Evolutionary conservation across 768 basidiomycete genomes (phyloP).

Genomic region (Dioszegia crocea): DNA sequence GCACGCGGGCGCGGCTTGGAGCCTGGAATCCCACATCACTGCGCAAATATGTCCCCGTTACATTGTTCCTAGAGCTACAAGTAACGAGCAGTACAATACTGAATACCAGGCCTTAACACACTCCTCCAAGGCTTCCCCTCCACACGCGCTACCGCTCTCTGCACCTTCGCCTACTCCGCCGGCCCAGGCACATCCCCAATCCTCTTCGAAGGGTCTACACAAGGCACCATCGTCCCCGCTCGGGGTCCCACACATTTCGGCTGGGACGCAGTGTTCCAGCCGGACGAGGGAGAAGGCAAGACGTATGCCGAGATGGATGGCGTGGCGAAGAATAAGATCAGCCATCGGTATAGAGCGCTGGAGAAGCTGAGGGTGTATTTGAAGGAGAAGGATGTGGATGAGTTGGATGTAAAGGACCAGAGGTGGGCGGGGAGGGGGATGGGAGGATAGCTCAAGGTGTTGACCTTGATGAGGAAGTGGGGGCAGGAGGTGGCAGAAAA

Average conservation of each 20-base stretch:
- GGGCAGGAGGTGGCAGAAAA: neutral
- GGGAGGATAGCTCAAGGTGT: neutral
- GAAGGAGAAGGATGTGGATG: slow-evolving; percentile 24
- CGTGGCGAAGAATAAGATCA: slow-evolving; percentile 62
- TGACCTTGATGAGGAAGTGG: neutral
- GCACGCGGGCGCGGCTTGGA: too few species aligned
- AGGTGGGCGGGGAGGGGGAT: neutral
- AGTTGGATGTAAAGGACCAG: slow-evolving; percentile 7
- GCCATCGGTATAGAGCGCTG: slow-evolving; percentile 66
- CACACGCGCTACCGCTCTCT: slow-evolving; percentile 79
- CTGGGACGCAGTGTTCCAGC: slow-evolving; percentile 86
- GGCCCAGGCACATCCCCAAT: slow-evolving; percentile 76
- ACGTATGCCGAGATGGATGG: slow-evolving; percentile 77
- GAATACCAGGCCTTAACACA: slow-evolving; percentile 64
- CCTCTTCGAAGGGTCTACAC: slow-evolving; percentile 79
- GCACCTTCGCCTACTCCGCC: slow-evolving; percentile 87
- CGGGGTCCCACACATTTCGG: slow-evolving; percentile 76
- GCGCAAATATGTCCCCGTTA: too few species aligned
- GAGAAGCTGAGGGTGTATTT: slow-evolving; percentile 58
- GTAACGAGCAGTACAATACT: neutral
- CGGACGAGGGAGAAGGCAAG: slow-evolving; percentile 61
- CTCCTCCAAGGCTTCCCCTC: slow-evolving; percentile 73
- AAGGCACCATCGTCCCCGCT: slow-evolving; percentile 82
- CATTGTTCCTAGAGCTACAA: neutral
- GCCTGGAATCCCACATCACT: too few species aligned